Base-by-base conservation (phyloP, 805 yeast genomes). In the Suhomyces emberorum region DNA sequence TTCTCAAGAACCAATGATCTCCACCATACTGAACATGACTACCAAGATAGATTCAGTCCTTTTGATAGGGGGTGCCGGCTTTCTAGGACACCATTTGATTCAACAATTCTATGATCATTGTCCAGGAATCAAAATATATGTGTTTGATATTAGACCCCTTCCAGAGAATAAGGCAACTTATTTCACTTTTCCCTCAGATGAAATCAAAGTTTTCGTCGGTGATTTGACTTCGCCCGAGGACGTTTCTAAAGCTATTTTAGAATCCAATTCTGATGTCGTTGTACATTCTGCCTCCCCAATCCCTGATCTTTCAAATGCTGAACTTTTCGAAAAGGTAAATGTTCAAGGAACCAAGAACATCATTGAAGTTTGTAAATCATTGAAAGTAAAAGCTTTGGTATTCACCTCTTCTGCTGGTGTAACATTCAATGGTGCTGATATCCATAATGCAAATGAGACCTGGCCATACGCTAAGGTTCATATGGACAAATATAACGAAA, bases 401-500 rank as follows among this genome's bases (percentile, higher is more conserved):
- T 93, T 89, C 65, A 93, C 99, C 1, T 89, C 97, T 0, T 87
- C 96, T 2, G 98, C 98, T 0, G 97, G 98, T 47, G 98, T 93
- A 18, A 83, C 89, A 21, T 93, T 93, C 69, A 86, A 91, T 57
- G 99, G 99, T n/a, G 83, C 79, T 42, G 95, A 91, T 54, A 71
- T 93, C 36, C 77, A 76, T 50, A 93, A 95, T 54, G 98, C 95
- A 2, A 93, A 91, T 60, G 99, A 93, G 65, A 65, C 83, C 11
- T 84, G 89, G 85, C 98, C 98, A 15, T 87, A 86, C 46, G 97
- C 98, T 1, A 78, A 75, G 30, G 75, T 78, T 29, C 93, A 95
- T 44, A 88, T 93, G 97, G 98, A 93, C 58, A 95, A 95, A 1
- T 93, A 93, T 61, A 95, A 93, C 54, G 89, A 85, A 56, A 89